phyloP scores from a whole-genome alignment of 2,329 filamentous ascomycete species.

The Stagonosporopsis chrysanthemi region DNA sequence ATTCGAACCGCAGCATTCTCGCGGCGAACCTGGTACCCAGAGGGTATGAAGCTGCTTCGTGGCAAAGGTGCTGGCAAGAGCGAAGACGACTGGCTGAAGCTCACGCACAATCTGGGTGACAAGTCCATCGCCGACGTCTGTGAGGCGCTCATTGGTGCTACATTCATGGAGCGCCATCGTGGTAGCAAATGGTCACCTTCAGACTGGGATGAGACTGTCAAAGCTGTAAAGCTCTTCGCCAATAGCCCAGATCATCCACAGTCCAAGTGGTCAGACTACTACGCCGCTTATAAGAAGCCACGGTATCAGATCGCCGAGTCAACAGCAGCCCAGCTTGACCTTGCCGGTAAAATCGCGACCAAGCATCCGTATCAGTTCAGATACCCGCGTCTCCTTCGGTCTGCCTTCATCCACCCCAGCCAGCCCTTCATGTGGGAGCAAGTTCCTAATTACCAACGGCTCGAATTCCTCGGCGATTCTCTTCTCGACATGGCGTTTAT shows the following conservation, averaged over 20 bases:
- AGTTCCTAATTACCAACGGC: constrained; percentile 87
- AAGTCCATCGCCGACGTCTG: constrained; percentile 95
- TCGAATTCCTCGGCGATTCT: constrained; percentile 92
- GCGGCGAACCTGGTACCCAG: constrained; percentile 87
- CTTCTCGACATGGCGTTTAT: constrained; percentile 87
- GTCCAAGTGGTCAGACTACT: constrained; percentile 76
- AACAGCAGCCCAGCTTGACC: constrained; percentile 72
- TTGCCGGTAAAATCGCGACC: constrained; percentile 69
- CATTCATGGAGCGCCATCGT: constrained; percentile 65
- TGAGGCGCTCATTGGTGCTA: constrained; percentile 91
- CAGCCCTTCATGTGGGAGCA: constrained; percentile 76
- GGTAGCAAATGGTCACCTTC: constrained; percentile 51
- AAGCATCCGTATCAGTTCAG: constrained; percentile 73
- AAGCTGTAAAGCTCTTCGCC: constrained; percentile 74
- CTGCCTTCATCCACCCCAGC: constrained; percentile 88
- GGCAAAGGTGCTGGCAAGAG: constrained; percentile 70
- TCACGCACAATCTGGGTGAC: constrained; percentile 71
- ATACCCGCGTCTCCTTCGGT: constrained; percentile 77
- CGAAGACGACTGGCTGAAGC: constrained; percentile 59
- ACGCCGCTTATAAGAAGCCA: constrained; percentile 70
- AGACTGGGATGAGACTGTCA: constrained; percentile 67
- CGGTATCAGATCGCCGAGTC: constrained; percentile 70
- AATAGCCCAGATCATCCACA: constrained; percentile 73
- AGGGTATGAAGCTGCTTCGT: constrained; percentile 73
- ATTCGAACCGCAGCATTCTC: constrained; percentile 86